These are phyloP conservation scores for Beta macrorhiza DNA, from an alignment of 179 eudicot species.

Conservation along the genomic window DNA sequence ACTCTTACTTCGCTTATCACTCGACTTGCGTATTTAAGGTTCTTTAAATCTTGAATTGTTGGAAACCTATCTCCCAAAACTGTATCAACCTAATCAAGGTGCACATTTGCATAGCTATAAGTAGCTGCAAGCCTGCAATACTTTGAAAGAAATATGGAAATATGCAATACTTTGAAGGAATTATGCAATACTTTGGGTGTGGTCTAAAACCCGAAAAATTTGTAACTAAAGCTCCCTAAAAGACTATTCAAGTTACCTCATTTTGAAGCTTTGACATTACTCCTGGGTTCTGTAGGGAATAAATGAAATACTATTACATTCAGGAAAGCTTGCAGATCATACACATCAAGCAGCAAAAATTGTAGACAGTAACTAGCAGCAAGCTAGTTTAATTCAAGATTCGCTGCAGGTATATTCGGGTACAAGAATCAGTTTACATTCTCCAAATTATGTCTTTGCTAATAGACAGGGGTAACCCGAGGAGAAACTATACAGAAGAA, in stretches of 20 bases:
- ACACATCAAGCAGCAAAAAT: background rate
- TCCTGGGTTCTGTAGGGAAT: slow-evolving; percentile 64
- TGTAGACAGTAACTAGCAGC: background rate
- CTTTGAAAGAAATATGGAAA: too few species aligned
- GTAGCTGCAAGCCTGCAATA: background rate
- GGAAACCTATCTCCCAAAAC: slow-evolving; percentile 93
- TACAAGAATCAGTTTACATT: background rate
- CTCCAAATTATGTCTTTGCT: background rate
- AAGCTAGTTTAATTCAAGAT: background rate
- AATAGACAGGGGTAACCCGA: background rate
- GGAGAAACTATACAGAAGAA: background rate
- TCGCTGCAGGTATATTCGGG: background rate
- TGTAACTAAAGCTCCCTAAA: background rate
- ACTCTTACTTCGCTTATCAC: slow-evolving; percentile 87
- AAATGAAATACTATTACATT: background rate
- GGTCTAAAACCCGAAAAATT: too few species aligned
- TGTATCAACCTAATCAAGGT: slow-evolving; percentile 66
- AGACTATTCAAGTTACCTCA: slow-evolving; percentile 49
- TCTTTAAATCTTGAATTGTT: slow-evolving; percentile 87
- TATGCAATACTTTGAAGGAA: background rate
- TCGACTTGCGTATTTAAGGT: slow-evolving; percentile 86
- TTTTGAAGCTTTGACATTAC: slow-evolving; percentile 84
- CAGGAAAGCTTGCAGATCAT: slow-evolving; percentile 14
- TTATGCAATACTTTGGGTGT: too few species aligned
- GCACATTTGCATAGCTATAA: slow-evolving; percentile 3